Base-by-base conservation (phyloP, 306 rosid genomes). In the Cucurbita ficifolia region DNA sequence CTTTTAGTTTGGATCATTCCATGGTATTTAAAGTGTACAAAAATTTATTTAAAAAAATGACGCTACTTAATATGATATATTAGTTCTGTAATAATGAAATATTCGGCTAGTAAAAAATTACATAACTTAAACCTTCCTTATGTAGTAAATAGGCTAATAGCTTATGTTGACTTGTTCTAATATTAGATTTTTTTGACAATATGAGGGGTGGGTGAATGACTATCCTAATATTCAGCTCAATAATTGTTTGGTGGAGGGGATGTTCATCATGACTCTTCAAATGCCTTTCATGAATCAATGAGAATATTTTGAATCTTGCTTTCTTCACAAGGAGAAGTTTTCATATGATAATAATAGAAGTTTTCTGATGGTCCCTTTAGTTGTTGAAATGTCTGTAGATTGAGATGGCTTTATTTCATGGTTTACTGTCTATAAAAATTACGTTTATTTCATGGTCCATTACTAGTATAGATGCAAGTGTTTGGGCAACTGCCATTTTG, bases 1-100 rank as follows among this genome's bases (percentile, higher is more conserved):
- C 86, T 86, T 87, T 76, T 76, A 74, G 86, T 83, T 78, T 94
- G 95, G 97, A 94, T 79, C 88, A 89, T 79, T 80, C 97, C 78
- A 79, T 40, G 96, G 97, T 94, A 90, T 82, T 73, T 60, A 48
- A 29, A 52, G 22, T 49, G 78, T 75, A 5, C 5, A 65, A 36
- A 63, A 22, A 40, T 42, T 7, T 42, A 42, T 6, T 16, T 11
- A 74, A 36, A 46, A 18, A 40, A 7, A 38, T 43, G 10, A 12
- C 5, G 51, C 0, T 45, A 68, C 10, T 62, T 17, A 61, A 16
- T 40, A 40, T 40, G 35, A 18, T 40, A 18, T 40, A 63, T 39
- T 63, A 63, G 10, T 63, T 18, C 51, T n/a, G 29, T 48, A 63
- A 63, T 40, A 39, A 39, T 63, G 35, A 40, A 16, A 33, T 36